Percentiles rank a stretch among this genome's conserved stretches.
Conservation (phyloP, 768 basidiomycete genomes). For the Pseudohyphozyma bogoriensis region DNA sequence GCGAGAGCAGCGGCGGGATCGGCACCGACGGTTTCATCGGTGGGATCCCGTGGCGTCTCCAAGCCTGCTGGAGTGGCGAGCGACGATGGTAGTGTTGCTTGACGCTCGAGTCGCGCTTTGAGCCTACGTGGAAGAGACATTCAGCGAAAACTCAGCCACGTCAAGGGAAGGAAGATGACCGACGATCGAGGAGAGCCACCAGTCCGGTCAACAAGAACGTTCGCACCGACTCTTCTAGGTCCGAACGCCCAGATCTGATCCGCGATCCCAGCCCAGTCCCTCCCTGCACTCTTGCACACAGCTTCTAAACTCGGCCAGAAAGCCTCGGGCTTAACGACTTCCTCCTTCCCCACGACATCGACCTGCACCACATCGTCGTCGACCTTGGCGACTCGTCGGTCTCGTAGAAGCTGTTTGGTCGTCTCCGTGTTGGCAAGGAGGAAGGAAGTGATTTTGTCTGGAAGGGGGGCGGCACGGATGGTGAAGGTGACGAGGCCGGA, state of each 20-base stretch:
- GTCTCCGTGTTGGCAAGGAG: slow-evolving; percentile 60
- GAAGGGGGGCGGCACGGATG: slow-evolving; percentile 72
- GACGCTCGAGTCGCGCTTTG: slow-evolving; percentile 22
- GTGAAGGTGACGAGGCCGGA: slow-evolving; percentile 68
- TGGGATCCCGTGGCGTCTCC: slow-evolving; percentile 1
- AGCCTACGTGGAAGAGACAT: no score
- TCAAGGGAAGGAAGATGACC: not conserved
- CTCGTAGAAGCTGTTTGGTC: slow-evolving; percentile 52
- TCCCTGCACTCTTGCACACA: slow-evolving; percentile 55
- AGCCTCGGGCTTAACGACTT: slow-evolving; percentile 54
- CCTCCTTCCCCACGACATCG: slow-evolving; percentile 17
- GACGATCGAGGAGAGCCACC: slow-evolving; percentile 37
- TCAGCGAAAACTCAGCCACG: no score
- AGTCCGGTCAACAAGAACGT: slow-evolving; percentile 65
- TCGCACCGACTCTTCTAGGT: slow-evolving; percentile 73
- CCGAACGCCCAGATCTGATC: slow-evolving; percentile 86
- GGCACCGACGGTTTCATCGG: slow-evolving; percentile 9
- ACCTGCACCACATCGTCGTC: slow-evolving; percentile 19
- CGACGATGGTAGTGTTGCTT: slow-evolving; percentile 17
- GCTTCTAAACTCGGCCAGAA: slow-evolving; percentile 67
- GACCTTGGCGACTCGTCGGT: slow-evolving; percentile 33
- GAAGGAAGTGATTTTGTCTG: slow-evolving; percentile 60
- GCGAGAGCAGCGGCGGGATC: not conserved
- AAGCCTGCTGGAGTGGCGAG: slow-evolving; percentile 19
- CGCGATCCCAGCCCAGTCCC: slow-evolving; percentile 64